Percentiles rank a stretch among this genome's conserved stretches.
These are phyloP conservation scores for Cenchrus fungigraminus DNA, from an alignment of 176 grass and related monocot species.

Conservation along the genomic window DNA sequence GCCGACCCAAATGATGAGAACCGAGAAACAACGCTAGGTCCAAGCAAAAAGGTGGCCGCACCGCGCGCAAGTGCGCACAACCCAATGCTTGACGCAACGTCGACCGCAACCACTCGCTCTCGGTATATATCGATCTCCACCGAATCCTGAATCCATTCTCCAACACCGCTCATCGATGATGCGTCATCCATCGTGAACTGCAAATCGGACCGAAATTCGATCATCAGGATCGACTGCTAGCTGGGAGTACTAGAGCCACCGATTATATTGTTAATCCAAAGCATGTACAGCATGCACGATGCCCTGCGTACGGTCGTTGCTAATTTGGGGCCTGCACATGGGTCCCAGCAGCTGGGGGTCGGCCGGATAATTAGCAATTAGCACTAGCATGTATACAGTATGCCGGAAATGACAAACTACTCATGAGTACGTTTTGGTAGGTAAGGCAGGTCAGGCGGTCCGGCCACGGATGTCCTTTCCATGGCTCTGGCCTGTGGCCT, in stretches of 20 bases:
- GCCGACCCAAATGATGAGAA: background rate
- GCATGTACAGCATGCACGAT: background rate
- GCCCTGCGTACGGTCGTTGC: background rate
- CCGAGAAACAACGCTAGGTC: background rate
- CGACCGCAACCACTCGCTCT: background rate
- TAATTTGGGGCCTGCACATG: slow-evolving; percentile 11
- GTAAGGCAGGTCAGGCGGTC: slow-evolving; percentile 2
- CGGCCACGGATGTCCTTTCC: background rate
- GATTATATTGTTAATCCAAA: background rate
- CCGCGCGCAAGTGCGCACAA: background rate
- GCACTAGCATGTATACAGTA: too few species aligned
- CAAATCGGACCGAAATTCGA: background rate
- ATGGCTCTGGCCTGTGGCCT: too few species aligned
- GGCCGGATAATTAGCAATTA: background rate
- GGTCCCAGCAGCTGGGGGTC: background rate
- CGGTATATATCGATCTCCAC: too few species aligned
- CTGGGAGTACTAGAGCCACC: background rate
- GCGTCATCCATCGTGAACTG: background rate
- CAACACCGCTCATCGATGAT: background rate
- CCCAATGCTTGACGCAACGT: background rate
- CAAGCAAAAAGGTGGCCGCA: background rate
- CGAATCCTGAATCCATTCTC: too few species aligned
- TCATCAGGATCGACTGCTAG: background rate
- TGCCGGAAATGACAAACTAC: slow-evolving; percentile 15
- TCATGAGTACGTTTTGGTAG: background rate